Conservation (phyloP, 2,329 filamentous ascomycete species). For the Myriangium duriaei region DNA sequence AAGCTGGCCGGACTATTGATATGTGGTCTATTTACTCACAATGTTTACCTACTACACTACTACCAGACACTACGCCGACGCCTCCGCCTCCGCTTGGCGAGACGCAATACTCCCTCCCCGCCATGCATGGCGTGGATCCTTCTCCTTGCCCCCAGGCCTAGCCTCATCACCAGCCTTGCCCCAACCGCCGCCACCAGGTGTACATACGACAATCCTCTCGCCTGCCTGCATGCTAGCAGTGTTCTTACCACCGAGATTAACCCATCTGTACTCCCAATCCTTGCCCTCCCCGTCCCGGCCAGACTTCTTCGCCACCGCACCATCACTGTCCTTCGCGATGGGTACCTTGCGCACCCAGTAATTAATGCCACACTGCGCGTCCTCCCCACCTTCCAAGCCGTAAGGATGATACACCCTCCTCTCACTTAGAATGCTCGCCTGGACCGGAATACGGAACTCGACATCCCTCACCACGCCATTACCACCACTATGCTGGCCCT, state of each 20-base stretch:
- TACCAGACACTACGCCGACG: constrained; percentile 24
- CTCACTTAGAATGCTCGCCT: constrained; percentile 69
- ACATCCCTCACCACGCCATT: constrained; percentile 69
- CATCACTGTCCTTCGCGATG: constrained; percentile 22
- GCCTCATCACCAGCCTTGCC: constrained; percentile 48
- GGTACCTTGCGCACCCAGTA: constrained; percentile 67
- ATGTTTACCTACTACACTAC: no score
- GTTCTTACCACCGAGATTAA: constrained; percentile 70
- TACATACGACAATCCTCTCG: constrained; percentile 64
- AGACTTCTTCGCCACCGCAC: constrained; percentile 12
- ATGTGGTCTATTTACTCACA: not conserved
- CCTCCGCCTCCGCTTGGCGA: constrained; percentile 41
- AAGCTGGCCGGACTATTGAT: constrained; percentile 44
- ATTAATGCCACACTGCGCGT: constrained; percentile 69
- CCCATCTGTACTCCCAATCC: constrained; percentile 37
- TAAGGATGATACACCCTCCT: constrained; percentile 66
- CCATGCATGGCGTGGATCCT: constrained; percentile 50
- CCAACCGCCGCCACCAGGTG: constrained; percentile 72
- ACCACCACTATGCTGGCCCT: constrained; percentile 56
- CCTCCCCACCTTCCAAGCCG: constrained; percentile 69
- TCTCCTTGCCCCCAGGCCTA: constrained; percentile 27
- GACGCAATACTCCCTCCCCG: constrained; percentile 46
- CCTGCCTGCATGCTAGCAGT: constrained; percentile 64
- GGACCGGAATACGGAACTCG: constrained; percentile 65
- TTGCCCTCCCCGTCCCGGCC: constrained; percentile 12